Conservation (phyloP, 2,329 filamentous ascomycete species). For the Cercospora sesami region DNA sequence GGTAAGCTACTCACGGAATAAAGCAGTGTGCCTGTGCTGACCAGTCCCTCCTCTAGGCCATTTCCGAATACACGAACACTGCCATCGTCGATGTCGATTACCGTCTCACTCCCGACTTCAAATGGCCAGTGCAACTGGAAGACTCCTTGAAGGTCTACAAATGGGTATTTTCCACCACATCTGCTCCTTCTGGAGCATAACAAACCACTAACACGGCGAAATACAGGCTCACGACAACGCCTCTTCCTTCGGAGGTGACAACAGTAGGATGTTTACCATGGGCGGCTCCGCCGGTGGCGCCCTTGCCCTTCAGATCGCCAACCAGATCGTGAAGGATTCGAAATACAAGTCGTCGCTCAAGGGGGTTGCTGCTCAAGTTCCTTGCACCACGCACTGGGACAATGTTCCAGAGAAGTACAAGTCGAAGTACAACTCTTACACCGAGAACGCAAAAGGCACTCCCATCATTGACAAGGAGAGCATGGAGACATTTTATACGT, state of each 20-base stretch:
- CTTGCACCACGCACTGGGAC: slow-evolving; percentile 40
- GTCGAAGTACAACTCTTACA: slow-evolving; percentile 26
- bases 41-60: neutral
- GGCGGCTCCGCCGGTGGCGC: slow-evolving; percentile 35
- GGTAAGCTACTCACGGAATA: neutral
- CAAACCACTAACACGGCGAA: neutral
- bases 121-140: slow-evolving; percentile 47
- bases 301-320: slow-evolving; percentile 29
- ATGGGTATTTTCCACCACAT: slow-evolving; percentile 40
- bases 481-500: slow-evolving; percentile 31
- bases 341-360: slow-evolving; percentile 35
- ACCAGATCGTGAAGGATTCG: slow-evolving; percentile 25
- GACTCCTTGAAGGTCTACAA: slow-evolving; percentile 42
- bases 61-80: slow-evolving; percentile 29
- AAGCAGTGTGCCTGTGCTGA: neutral
- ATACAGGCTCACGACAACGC: slow-evolving; percentile 29
- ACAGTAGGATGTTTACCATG: slow-evolving; percentile 28
- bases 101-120: slow-evolving; percentile 48
- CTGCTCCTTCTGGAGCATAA: no score
- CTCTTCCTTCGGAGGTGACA: slow-evolving; percentile 27
- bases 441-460: slow-evolving; percentile 25
- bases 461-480: slow-evolving; percentile 30
- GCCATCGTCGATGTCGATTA: slow-evolving; percentile 45
- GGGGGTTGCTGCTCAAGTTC: slow-evolving; percentile 39
- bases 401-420: slow-evolving; percentile 30